Evolutionary conservation across 805 yeast genomes (phyloP).

Genomic region (Cyberlindnera xylosilytica): DNA sequence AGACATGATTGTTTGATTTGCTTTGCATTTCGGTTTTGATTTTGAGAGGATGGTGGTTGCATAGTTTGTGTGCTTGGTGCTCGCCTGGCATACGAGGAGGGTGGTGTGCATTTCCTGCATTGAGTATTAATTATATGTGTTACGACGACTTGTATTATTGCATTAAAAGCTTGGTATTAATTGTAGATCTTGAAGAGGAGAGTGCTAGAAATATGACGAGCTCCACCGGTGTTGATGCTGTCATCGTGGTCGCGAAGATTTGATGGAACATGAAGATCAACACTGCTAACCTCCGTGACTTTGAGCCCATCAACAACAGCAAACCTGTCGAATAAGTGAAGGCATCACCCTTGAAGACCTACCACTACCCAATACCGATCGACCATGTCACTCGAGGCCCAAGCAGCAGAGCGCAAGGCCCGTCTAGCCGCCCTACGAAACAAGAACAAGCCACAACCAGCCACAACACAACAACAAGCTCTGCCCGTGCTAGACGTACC

Average conservation of each 20-base stretch:
- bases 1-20: not conserved
- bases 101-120: too few relatives aligned
- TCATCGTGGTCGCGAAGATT: not conserved
- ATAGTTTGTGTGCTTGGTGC: not conserved
- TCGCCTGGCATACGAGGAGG: too few relatives aligned
- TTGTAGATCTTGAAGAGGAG: too few relatives aligned
- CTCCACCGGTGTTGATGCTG: not conserved
- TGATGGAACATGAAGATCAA: not conserved
- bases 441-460: constrained; percentile 12
- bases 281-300: not conserved
- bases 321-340: not conserved
- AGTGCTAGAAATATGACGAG: too few relatives aligned
- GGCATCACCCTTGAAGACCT: too few relatives aligned
- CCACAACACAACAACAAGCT: constrained; percentile 1
- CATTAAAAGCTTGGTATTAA: too few relatives aligned
- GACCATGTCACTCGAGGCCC: constrained; percentile 24
- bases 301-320: not conserved
- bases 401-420: constrained; percentile 30
- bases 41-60: too few relatives aligned
- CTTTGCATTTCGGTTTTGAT: too few relatives aligned
- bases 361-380: not conserved
- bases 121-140: not conserved
- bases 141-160: not conserved
- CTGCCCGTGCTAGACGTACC: not conserved
- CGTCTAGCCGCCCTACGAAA: constrained; percentile 26